Evolutionary conservation across 345 rosid genomes (phyloP), one percentile per base, ranked within the genome.

Genomic region (Gossypium herbaceum): DNA sequence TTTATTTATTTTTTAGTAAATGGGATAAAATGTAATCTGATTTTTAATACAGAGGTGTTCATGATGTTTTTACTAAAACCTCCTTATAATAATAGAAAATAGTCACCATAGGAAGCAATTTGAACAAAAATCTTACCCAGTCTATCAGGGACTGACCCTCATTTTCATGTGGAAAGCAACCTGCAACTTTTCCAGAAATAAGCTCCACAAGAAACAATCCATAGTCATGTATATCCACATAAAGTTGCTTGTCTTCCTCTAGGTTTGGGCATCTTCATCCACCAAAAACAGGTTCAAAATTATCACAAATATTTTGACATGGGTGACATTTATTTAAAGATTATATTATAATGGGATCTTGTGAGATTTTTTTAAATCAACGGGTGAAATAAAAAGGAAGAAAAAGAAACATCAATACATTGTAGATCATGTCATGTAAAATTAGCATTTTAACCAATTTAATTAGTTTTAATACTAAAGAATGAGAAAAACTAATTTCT

Each of bases 151-250:
- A 76, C 61, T 78, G 80, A 39, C 73, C 77, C 29, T 56, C 57
- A n/a, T 19, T 50, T 45, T 80, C 66, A 5, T 63, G 60, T 62
- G 74, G 60, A 63, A 59, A 83, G 12, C 52, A 48, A 20, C 51
- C 43, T 45, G 76, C 83, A 74, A 66, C 81, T 74, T 82, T 82
- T 24, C 91, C 88, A 9, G 76, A 81, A 58, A 87, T 77, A 65
- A 87, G 83, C 80, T 85, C 87, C 55, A 87, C 41, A 9, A 87
- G 86, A 7, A 87, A 45, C 24, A 62, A 45, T 67, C 86, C 91
- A 24, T 85, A 85, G 56, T 71, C 87, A 22, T 63, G 82, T 43
- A 87, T 74, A 73, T 87, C 90, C 19, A 71, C 34, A 55, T 61
- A 54, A 51, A 76, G 74, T 7, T 17, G 52, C 71, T 83, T 74